Evolutionary conservation across 805 yeast species (phyloP).

Genomic region (Sugiyamaella boreocaroliniensis): DNA sequence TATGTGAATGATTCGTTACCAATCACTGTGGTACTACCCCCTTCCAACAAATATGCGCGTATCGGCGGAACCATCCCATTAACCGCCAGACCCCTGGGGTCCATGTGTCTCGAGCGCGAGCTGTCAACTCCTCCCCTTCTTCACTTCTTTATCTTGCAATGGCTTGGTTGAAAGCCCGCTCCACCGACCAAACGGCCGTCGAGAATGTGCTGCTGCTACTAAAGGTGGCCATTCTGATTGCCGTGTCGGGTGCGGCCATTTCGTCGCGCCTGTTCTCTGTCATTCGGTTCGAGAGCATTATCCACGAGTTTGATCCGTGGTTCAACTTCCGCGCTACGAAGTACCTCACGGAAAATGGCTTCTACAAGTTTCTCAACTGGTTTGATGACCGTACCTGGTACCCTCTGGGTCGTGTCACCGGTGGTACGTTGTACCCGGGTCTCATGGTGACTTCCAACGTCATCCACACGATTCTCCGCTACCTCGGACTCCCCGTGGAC

Average conservation of each 20-base stretch:
- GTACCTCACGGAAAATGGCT: slow-evolving; percentile 75
- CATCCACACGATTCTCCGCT: slow-evolving; percentile 65
- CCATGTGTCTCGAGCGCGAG: background rate
- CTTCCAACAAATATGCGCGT: no score
- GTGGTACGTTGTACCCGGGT: slow-evolving; percentile 97
- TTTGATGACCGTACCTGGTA: slow-evolving; percentile 99
- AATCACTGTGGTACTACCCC: no score
- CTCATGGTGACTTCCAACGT: slow-evolving; percentile 95
- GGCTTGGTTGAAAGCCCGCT: slow-evolving; percentile 4
- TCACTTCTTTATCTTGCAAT: slow-evolving; percentile 5
- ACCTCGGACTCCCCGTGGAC: slow-evolving; percentile 75
- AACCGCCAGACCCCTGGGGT: background rate
- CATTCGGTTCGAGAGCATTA: slow-evolving; percentile 88
- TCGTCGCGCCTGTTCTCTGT: slow-evolving; percentile 93
- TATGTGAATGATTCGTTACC: no score
- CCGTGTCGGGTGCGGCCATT: slow-evolving; percentile 86
- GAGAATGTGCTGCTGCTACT: slow-evolving; percentile 36
- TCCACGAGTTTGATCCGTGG: slow-evolving; percentile 76
- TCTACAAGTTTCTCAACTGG: slow-evolving; percentile 92
- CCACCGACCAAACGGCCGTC: slow-evolving; percentile 7
- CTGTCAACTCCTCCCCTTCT: background rate
- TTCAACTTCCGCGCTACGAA: slow-evolving; percentile 91
- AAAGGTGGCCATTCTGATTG: slow-evolving; percentile 59
- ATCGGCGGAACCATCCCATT: background rate
- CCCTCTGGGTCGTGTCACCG: slow-evolving; percentile 97